Percentiles rank a stretch among this genome's conserved stretches.
Evolutionary conservation across 108 stramenopile species (phyloP).

Genomic region (Skeletonema tropicum): DNA sequence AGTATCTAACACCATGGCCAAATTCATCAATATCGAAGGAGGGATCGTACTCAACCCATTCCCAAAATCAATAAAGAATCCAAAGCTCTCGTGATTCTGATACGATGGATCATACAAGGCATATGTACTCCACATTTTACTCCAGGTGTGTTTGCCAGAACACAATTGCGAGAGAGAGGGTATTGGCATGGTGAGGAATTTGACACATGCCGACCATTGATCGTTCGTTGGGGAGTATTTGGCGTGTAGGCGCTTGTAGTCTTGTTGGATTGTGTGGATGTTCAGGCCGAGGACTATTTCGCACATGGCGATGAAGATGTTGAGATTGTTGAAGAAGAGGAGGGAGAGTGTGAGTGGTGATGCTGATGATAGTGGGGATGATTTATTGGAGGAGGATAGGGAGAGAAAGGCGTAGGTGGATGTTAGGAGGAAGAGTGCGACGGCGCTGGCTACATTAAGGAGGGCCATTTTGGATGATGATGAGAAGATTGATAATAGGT

Average conservation of each 20-base stretch:
- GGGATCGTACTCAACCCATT: slow-evolving; percentile 83
- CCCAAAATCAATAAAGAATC: slow-evolving; percentile 88
- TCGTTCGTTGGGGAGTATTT: slow-evolving; percentile 53
- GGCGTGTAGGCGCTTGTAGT: slow-evolving; percentile 58
- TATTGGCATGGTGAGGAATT: slow-evolving; percentile 67
- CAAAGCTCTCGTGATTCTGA: slow-evolving; percentile 84
- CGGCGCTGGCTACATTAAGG: slow-evolving; percentile 55
- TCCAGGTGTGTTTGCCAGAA: slow-evolving; percentile 19
- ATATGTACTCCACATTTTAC: slow-evolving; percentile 83
- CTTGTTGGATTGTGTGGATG: slow-evolving; percentile 62
- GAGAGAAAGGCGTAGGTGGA: slow-evolving; percentile 44
- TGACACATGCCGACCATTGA: slow-evolving; percentile 53
- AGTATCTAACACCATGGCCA: slow-evolving; percentile 49
- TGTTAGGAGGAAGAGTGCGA: slow-evolving; percentile 52
- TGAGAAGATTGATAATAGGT: too few relatives aligned
- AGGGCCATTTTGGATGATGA: not conserved
- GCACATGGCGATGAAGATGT: slow-evolving; percentile 78
- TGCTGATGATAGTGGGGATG: too few relatives aligned
- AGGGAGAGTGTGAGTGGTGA: slow-evolving; percentile 35
- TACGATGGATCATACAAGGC: slow-evolving; percentile 83
- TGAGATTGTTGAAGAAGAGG: slow-evolving; percentile 83
- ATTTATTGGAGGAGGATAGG: slow-evolving; percentile 8
- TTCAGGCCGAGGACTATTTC: slow-evolving; percentile 74
- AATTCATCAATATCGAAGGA: slow-evolving; percentile 73
- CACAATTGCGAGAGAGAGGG: slow-evolving; percentile 53